These are phyloP conservation scores for Amniculicola lignicola DNA, from an alignment of 495 filamentous ascomycete species.

Conservation along the genomic window DNA sequence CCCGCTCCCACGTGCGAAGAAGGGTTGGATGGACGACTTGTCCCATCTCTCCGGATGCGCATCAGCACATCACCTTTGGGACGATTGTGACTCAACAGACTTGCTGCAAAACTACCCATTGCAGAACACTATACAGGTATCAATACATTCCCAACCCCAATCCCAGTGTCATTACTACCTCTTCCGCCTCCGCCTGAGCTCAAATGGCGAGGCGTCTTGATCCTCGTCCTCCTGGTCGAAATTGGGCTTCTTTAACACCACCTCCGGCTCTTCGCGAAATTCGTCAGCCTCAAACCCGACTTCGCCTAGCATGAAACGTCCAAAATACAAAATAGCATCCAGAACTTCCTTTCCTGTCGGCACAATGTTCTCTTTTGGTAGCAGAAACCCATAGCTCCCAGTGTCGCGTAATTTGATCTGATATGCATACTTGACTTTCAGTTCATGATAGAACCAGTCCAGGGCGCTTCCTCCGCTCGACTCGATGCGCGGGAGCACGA, in stretches of 20 bases:
- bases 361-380: constrained; percentile 82
- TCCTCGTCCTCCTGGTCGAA: background rate
- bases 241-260: background rate
- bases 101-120: no score
- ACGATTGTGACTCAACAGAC: no score
- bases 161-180: no score
- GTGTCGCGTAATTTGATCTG: constrained; percentile 95
- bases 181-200: background rate
- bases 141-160: no score
- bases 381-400: constrained; percentile 88
- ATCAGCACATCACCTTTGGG: no score
- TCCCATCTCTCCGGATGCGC: no score
- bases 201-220: background rate
- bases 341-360: constrained; percentile 86
- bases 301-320: constrained; percentile 67
- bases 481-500: constrained; percentile 53
- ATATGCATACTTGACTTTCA: constrained; percentile 78
- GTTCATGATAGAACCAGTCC: constrained; percentile 93
- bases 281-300: constrained; percentile 30
- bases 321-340: constrained; percentile 75
- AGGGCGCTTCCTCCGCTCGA: constrained; percentile 79
- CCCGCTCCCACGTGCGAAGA: no score
- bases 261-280: background rate
- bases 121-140: no score
- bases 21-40: no score